Evolutionary conservation across 108 stramenopile genomes (phyloP), one percentile per base, ranked within the genome.

Genomic region (Stephanodiscus triporus): DNA sequence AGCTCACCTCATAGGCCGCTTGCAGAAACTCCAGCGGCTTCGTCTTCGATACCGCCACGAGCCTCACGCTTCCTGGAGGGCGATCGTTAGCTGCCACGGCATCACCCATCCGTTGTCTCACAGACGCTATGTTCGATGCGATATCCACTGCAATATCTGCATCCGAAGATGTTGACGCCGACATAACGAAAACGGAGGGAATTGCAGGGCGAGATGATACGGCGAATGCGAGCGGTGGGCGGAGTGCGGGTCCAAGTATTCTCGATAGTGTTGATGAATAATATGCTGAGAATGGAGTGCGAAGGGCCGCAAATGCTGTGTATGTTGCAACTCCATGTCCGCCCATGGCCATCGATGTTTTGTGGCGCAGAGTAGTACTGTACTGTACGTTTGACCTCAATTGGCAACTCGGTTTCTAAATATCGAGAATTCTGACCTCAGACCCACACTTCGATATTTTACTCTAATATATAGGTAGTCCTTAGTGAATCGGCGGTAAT

Each of bases 1-100:
- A 26, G 29, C 78, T 48, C 37, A 80, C 78, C 38, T 95, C 82
- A 73, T 98, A 99, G n/a, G 96, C 94, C 47, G 79, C 88, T 60
- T 81, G 63, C 6, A 99, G 80, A 36, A 88, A 70, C 66, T 91
- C 89, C 10, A 92, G 49, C 0, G 97, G 97, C 82, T 99, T 98
- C 13, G 97, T 97, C 75, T 99, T 99, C 66, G 90, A 91, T 14
- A 99, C 98, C 0, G 98, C 93, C 26, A 94, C 90, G 36, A 94
- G 77, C 61, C 84, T 89, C 38, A 94, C 90, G 14, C 70, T 78
- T 16, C 65, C 77, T 30, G 51, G 57, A 3, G 56, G 19, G 13
- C 68, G 74, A 43, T 69, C 74, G 57, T 48, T 69, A 6, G 77
- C 65, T 34, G 62, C 27, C 2, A 70, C 27, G 11, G 78, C 78